Evolutionary conservation across 164 flowering plant species (phyloP).

Genomic region (Annona squamosa): DNA sequence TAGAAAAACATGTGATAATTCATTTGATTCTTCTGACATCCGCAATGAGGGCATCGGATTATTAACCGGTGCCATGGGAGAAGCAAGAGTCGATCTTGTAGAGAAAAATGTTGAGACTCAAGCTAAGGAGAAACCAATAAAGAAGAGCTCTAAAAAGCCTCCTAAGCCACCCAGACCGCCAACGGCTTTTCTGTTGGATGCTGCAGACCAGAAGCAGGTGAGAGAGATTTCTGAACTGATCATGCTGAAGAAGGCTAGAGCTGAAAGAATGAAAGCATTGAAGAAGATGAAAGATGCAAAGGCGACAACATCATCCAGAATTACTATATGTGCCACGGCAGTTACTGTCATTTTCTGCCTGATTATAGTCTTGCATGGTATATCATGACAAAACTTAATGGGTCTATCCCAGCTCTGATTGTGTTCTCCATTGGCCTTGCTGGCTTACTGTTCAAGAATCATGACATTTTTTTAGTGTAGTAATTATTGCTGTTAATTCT

Average conservation of each 20-base stretch:
- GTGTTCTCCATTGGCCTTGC: background rate
- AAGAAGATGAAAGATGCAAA: conserved; percentile 48
- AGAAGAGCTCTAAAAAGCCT: conserved; percentile 37
- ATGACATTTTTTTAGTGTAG: background rate
- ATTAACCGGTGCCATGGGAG: background rate
- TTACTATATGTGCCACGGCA: conserved; percentile 48
- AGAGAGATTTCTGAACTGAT: conserved; percentile 61
- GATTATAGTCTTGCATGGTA: conserved; percentile 59
- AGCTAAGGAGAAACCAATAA: conserved; percentile 40
- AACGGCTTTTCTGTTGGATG: conserved; percentile 54
- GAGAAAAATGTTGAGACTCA: background rate
- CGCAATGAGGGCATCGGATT: conserved; percentile 17
- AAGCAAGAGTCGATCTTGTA: background rate
- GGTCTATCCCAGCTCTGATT: background rate
- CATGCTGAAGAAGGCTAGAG: conserved; percentile 63
- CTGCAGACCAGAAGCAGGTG: conserved; percentile 59
- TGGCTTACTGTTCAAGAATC: background rate
- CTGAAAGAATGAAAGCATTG: conserved; percentile 45
- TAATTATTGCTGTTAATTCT: background rate
- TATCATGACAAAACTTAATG: conserved; percentile 11
- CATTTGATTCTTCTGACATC: conserved; percentile 13
- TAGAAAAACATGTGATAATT: conserved; percentile 7
- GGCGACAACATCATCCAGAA: conserved; percentile 34
- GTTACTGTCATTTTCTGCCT: conserved; percentile 56
- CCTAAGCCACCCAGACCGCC: conserved; percentile 76